These are phyloP conservation scores for Microdochium trichocladiopsis DNA, from an alignment of 2,329 filamentous ascomycete species.

Conservation along the genomic window DNA sequence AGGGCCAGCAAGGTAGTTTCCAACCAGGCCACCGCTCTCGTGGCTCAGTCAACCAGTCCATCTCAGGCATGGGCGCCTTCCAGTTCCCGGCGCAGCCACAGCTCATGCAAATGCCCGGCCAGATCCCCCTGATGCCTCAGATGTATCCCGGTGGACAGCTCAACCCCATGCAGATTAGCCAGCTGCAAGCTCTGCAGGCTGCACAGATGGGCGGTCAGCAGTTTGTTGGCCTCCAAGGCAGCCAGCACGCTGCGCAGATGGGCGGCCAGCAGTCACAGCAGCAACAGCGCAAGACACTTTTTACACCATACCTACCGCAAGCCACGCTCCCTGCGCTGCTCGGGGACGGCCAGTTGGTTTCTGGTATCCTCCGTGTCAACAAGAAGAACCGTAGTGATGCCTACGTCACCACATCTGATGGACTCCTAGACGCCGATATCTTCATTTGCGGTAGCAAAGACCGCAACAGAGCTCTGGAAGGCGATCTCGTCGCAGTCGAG, in stretches of 20 bases:
- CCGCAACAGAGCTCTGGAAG: conserved; percentile 91
- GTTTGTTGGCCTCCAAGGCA: conserved; percentile 59
- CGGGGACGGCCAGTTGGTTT: conserved; percentile 87
- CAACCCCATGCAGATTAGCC: conserved; percentile 80
- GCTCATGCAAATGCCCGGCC: conserved; percentile 77
- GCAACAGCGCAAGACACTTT: conserved; percentile 95
- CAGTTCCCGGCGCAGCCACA: conserved; percentile 85
- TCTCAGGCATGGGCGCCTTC: conserved; percentile 78
- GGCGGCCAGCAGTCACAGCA: conserved; percentile 54
- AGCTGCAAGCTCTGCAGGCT: conserved; percentile 87
- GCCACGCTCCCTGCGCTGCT: conserved; percentile 87
- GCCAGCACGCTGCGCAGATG: conserved; percentile 65
- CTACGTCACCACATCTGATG: conserved; percentile 89
- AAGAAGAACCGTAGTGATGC: conserved; percentile 99
- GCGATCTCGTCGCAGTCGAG: conserved; percentile 91
- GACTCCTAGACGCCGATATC: conserved; percentile 87
- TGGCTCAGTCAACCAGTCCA: conserved; percentile 77
- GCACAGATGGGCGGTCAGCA: conserved; percentile 75
- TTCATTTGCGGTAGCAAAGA: conserved; percentile 99
- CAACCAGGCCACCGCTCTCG: conserved; percentile 88
- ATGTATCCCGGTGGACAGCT: conserved; percentile 82
- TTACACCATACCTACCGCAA: conserved; percentile 95
- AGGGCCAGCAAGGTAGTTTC: conserved; percentile 68
- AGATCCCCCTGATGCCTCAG: conserved; percentile 76
- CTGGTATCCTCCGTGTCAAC: conserved; percentile 94